Base-by-base conservation (phyloP, 768 basidiomycete genomes). In the Suillus occidentalis region DNA sequence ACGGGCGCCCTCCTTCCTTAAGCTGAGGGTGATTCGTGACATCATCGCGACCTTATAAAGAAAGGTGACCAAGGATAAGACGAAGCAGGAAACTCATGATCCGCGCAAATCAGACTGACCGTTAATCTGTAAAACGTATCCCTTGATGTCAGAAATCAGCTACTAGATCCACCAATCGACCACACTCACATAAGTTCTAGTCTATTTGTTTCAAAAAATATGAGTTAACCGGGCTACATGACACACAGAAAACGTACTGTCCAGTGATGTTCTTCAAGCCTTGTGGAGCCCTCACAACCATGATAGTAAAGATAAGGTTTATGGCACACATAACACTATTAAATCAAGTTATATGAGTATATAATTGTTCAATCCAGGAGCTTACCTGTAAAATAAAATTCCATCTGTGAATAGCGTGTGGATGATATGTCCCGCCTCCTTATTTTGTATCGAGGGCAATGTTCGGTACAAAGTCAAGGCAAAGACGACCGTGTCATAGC, bases 11-110 rank as follows among this genome's bases (percentile, higher is more conserved):
- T 74, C 76, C 72, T 83, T 84, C 73, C 78, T 84, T 14, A 89
- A 79, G 71, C 83, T 85, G 37, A 89, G 80, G 0, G 88, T 88
- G 59, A 89, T 89, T 14, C 89, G 82, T 4, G 87, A 88, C 82
- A 89, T 87, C 85, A 89, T 89, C 0, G 85, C 80, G 13, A 89
- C 85, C 75, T 83, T 70, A 34, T 71, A n/a, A 63, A 13, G 31
- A 9, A 20, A 40, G 6, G 2, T 18, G 39, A 18, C 39, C 52
- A 18, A 55, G 31, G 49, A 42, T 62, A 36, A 13, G 47, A 20
- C 25, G 53, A 60, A 47, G 34, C 64, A 45, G 42, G 34, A 57
- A 43, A 7, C 16, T 20, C 57, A 28, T 42, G 18, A 59, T 28
- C 4, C 18, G 37, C 56, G 2, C 25, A 58, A 37, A 58, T n/a